Evolutionary conservation across 305 asterid species (phyloP).

Genomic region (Rubia peregrina): DNA sequence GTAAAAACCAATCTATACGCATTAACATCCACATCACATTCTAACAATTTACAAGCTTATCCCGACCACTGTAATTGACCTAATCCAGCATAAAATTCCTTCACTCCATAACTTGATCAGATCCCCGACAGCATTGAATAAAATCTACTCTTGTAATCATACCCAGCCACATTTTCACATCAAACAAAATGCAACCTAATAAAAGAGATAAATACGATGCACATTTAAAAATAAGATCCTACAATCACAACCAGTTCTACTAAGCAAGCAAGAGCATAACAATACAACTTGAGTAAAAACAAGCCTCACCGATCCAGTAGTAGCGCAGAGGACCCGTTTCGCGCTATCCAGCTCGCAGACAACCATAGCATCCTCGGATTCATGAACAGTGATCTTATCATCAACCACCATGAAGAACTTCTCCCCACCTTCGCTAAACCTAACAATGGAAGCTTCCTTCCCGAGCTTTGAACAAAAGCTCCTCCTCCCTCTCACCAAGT

Average conservation of each 20-base stretch:
- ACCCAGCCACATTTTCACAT: too few relatives aligned
- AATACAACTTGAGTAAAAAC: neutral
- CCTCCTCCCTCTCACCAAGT: slow-evolving; percentile 74
- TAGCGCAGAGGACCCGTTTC: slow-evolving; percentile 67
- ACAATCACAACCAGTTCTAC: too few relatives aligned
- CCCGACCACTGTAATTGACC: too few relatives aligned
- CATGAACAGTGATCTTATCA: slow-evolving; percentile 29
- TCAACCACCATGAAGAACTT: slow-evolving; percentile 48
- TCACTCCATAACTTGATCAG: too few relatives aligned
- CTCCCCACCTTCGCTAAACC: slow-evolving; percentile 46
- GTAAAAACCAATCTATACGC: too few relatives aligned
- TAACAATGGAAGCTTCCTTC: slow-evolving; percentile 60
- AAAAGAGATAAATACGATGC: too few relatives aligned
- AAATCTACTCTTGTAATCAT: too few relatives aligned
- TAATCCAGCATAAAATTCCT: too few relatives aligned
- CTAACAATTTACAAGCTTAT: too few relatives aligned
- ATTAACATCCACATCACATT: too few relatives aligned
- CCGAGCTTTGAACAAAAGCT: slow-evolving; percentile 62
- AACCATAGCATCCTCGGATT: slow-evolving; percentile 63
- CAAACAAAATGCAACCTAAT: neutral
- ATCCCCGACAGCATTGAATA: too few relatives aligned
- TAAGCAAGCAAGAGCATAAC: neutral
- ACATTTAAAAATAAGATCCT: too few relatives aligned
- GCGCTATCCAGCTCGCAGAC: slow-evolving; percentile 44
- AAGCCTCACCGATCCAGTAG: slow-evolving; percentile 47